Evolutionary conservation across 768 basidiomycete species (phyloP), one percentile per base, ranked within the genome.

Genomic region (Rubroboletus pulcherrimus): DNA sequence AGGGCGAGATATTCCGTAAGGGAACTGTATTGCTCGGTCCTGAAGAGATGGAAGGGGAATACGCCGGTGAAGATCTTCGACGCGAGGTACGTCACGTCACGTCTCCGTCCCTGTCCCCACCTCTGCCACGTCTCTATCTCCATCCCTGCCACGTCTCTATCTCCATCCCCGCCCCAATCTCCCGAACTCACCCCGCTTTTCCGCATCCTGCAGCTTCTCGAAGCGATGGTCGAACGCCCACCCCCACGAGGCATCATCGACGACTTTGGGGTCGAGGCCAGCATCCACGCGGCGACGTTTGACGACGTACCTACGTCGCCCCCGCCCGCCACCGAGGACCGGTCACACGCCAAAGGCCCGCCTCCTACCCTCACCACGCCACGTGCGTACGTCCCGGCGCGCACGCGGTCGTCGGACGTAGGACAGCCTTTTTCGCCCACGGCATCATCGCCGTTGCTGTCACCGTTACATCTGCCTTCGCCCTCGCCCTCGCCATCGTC

Each of bases 1-100:
- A 99, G 69, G 93, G 93, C 0, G 96, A 98, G 72, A 89, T 98
- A 39, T 98, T 98, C 76, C 78, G 95, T 40, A 95, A 96, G 66
- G 93, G 94, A 0, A 84, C 81, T 10, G 87, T 86, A 4, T 75
- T 98, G 19, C 76, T 92, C 9, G 86, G 86, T 1, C 84, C 84
- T 8, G 91, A 89, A 62, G 92, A 95, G 70, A 89, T 93, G 83
- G 93, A 94, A 63, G 86, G 84, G 0, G 93, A 93, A 63, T 91
- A 87, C 64, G 89, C 84, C 15, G 91, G 93, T 0, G 95, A 98
- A 66, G 91, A 93, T 40, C 74, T 98, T 53, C 83, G 89, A 59
- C 85, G 83, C 63, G 88, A 91, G 79, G 87, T 86, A 56, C 38
- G 80, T 58, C 30, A 12, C 12, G 11, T 33, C 30, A 11, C 9